Base-by-base conservation (phyloP, 1,284 basidiomycete genomes). In the Pulchroboletus neoregius region DNA sequence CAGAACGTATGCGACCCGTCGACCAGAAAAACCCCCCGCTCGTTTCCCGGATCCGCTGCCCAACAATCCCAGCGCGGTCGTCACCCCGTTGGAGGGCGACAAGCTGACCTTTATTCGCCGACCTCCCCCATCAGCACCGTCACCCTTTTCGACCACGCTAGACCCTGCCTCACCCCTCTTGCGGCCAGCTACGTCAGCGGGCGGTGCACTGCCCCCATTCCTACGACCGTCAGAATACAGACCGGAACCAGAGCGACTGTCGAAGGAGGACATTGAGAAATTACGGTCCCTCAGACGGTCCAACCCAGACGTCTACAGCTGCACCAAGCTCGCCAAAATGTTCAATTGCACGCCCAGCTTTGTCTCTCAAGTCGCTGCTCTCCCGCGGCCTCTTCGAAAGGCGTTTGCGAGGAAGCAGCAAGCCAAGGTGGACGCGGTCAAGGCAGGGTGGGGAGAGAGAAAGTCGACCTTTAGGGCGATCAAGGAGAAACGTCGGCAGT, bases 61-160 rank as follows among this genome's bases (percentile, higher is more conserved):
- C 39, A 76, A 75, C 65, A 78, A 75, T 50, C 73, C 80, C 13
- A 72, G 75, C 36, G 81, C 80, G 28, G 66, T 69, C 27, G 76
- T 82, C 54, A 76, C 77, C n/a, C 52, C 71, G 9, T 67, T 87
- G 34, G 65, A 74, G 4, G 79, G 79, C 48, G 73, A 76, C 45
- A 68, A 72, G 50, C 63, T 87, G 46, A 86, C 84, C 1, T 89
- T 90, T 62, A 81, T 90, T 50, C 84, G 86, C 62, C 81, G 87
- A 35, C 84, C 84, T 22, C 87, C 87, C 0, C 84, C 87, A 0
- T 79, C 82, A 2, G 75, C 79, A 8, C 81, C 84, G 5, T 74
- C 85, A 12, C 85, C 86, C 5, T 70, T 75, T 50, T 90, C 87
- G 15, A 76, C 80, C 48, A 82, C 79, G 2, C 79, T 79, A 8